These are phyloP conservation scores for Diaporthe batatas DNA, from an alignment of 2,329 filamentous ascomycete genomes.

Conservation along the genomic window DNA sequence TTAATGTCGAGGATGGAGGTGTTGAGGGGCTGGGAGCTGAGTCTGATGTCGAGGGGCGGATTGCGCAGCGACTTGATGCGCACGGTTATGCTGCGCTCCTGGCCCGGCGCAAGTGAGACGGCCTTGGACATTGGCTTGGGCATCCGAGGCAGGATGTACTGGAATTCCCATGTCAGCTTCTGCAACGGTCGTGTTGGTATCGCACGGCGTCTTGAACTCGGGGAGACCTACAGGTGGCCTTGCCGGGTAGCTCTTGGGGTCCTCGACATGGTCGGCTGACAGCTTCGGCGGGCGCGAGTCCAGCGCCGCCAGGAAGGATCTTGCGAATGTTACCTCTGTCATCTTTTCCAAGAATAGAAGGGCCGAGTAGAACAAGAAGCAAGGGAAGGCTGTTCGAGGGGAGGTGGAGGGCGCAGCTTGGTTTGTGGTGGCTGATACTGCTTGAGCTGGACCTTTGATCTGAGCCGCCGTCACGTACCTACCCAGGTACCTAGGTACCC, in stretches of 20 bases:
- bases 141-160: constrained; percentile 82
- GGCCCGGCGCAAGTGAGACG: constrained; percentile 61
- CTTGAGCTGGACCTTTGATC: neutral
- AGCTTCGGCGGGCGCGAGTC: constrained; percentile 85
- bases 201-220: constrained; percentile 10
- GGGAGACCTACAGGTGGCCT: constrained; percentile 76
- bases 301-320: constrained; percentile 83
- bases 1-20: constrained; percentile 87
- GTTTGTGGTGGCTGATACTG: neutral
- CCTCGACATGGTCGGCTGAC: constrained; percentile 90
- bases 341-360: constrained; percentile 59
- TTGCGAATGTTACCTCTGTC: constrained; percentile 89
- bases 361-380: neutral
- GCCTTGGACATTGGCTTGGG: constrained; percentile 59
- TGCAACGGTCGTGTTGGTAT: constrained; percentile 15
- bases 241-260: constrained; percentile 82
- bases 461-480: constrained; percentile 35
- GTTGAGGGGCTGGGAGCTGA: constrained; percentile 72
- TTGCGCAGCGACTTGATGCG: constrained; percentile 83
- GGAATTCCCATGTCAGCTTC: constrained; percentile 39
- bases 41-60: constrained; percentile 75
- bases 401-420: neutral
- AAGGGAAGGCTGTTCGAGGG: neutral
- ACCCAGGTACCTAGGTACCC: too few species aligned
- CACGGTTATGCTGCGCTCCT: constrained; percentile 68